A percentile compares a stretch with the other conserved stretches of the same genome.
phyloP scores from a whole-genome alignment of 108 stramenopile species.

The Aurantiochytrium sp. region DNA sequence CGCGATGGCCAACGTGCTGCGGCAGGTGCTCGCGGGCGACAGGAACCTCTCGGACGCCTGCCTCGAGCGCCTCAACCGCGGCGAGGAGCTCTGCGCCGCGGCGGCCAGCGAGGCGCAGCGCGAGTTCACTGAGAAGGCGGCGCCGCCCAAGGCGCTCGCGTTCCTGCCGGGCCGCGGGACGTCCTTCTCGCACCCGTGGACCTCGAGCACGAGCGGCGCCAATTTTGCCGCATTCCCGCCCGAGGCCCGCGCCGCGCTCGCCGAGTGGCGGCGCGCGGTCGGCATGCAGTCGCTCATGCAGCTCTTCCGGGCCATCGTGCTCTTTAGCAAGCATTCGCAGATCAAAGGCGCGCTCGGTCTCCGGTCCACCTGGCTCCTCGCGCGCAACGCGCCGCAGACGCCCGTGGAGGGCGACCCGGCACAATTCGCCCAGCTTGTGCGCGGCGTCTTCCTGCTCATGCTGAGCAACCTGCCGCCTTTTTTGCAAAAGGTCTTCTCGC shows the following conservation, averaged over 20 bases:
- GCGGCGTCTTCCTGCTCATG: neutral
- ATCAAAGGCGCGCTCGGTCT: neutral
- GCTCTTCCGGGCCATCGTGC: neutral
- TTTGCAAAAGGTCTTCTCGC: neutral
- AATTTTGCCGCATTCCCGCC: neutral
- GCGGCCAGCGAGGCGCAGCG: neutral
- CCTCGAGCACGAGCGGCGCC: neutral
- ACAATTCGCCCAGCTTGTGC: neutral
- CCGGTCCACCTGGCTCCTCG: neutral
- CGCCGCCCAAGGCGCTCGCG: neutral
- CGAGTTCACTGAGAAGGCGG: neutral
- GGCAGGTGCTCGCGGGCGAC: neutral
- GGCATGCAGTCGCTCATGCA: neutral
- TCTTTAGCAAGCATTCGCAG: neutral
- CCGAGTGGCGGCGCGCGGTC: neutral
- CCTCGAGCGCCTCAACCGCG: neutral
- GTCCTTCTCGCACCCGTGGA: neutral
- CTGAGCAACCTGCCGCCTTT: neutral
- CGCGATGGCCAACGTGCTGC: neutral
- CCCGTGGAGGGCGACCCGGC: neutral
- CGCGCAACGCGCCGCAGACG: neutral
- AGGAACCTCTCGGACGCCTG: neutral
- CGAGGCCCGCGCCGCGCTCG: neutral
- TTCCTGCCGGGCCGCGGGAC: neutral
- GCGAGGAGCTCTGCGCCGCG: neutral